phyloP scores from a whole-genome alignment of 2,329 filamentous ascomycete species.

The Talaromyces piceae region DNA sequence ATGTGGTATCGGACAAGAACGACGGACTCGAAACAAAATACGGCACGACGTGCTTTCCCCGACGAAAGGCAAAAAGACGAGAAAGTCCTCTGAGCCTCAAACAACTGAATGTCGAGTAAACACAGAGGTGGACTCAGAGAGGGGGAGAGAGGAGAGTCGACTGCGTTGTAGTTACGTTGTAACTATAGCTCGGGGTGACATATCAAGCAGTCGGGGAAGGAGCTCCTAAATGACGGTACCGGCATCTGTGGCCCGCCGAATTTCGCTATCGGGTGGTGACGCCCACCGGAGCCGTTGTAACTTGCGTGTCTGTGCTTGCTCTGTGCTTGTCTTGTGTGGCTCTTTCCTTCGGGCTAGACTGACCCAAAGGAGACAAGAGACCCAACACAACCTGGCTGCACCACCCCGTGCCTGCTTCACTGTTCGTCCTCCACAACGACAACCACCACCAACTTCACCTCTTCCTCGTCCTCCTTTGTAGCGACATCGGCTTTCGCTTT shows the following conservation, averaged over 20 bases:
- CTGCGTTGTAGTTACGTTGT: too few relatives aligned
- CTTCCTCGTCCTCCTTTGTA: too few relatives aligned
- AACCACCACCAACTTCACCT: constrained; percentile 12
- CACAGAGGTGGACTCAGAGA: too few relatives aligned
- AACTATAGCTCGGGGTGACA: too few relatives aligned
- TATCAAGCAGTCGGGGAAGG: too few relatives aligned
- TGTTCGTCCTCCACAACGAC: constrained; percentile 3
- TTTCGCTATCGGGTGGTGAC: constrained; percentile 12
- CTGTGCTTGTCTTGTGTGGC: constrained; percentile 15
- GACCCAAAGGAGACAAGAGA: constrained; percentile 21
- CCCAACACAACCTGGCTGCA: constrained; percentile 14
- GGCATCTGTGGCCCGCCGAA: neutral
- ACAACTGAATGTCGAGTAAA: too few relatives aligned
- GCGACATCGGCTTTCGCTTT: constrained; percentile 5
- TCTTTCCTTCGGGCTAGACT: constrained; percentile 16
- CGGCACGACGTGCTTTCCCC: too few relatives aligned
- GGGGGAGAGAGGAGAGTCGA: too few relatives aligned
- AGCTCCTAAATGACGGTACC: too few relatives aligned
- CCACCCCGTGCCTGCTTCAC: constrained; percentile 17
- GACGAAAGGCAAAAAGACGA: too few relatives aligned
- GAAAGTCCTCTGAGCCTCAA: too few relatives aligned
- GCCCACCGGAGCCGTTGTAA: constrained; percentile 15
- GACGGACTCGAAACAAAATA: neutral
- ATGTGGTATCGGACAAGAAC: neutral
- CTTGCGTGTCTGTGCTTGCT: too few relatives aligned